Evolutionary conservation across 257 asterid genomes (phyloP).

Genomic region (Ocimum tenuiflorum): DNA sequence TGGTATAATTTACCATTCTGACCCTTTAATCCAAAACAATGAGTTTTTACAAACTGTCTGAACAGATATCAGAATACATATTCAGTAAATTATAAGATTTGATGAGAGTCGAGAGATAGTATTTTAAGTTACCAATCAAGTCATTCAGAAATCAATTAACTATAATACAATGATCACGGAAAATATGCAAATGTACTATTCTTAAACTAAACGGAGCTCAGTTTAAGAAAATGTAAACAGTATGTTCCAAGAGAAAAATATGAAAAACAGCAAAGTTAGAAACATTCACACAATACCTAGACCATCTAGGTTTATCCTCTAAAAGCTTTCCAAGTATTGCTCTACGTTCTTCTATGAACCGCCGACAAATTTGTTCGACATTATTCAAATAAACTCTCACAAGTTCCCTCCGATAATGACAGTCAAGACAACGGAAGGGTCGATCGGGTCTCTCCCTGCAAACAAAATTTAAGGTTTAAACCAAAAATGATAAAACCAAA

Average conservation of each 20-base stretch:
- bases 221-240: not conserved
- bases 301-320: slow-evolving; percentile 84
- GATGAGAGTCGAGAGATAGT: not conserved
- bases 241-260: not conserved
- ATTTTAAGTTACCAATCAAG: not conserved
- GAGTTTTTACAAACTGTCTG: too few species aligned
- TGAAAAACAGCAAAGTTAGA: slow-evolving; percentile 1
- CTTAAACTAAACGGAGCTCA: not conserved
- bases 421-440: slow-evolving; percentile 88
- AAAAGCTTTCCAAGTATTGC: slow-evolving; percentile 68
- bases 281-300: slow-evolving; percentile 50
- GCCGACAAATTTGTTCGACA: slow-evolving; percentile 88
- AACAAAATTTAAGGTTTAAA: slow-evolving; percentile 14
- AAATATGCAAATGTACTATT: not conserved
- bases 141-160: not conserved
- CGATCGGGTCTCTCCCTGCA: slow-evolving; percentile 85
- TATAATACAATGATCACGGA: too few species aligned
- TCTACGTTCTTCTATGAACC: slow-evolving; percentile 75
- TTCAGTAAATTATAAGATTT: not conserved
- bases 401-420: slow-evolving; percentile 89
- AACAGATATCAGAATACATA: not conserved
- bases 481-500: not conserved
- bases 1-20: not conserved
- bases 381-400: slow-evolving; percentile 81
- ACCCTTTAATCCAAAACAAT: not conserved